Conservation (phyloP, 2,329 filamentous ascomycete genomes). For the Sclerotinia nivalis region DNA sequence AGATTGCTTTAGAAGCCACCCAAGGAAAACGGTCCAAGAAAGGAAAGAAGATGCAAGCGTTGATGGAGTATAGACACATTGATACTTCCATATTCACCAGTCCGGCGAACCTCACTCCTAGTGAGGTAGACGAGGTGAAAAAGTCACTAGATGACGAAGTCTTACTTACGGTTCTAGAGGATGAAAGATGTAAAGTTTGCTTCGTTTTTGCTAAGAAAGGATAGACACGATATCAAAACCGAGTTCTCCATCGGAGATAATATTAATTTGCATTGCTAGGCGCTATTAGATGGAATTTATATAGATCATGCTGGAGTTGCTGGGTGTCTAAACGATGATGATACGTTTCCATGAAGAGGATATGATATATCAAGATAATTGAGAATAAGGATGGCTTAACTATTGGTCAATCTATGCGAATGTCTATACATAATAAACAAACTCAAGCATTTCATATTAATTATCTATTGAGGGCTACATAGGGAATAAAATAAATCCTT, state of each 20-base stretch:
- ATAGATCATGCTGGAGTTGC: conserved; percentile 14
- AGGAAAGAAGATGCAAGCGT: conserved; percentile 47
- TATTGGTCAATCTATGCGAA: background rate
- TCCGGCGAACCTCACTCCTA: conserved; percentile 39
- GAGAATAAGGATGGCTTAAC: background rate
- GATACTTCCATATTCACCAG: conserved; percentile 45
- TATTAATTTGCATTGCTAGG: conserved; percentile 13
- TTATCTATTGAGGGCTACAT: background rate
- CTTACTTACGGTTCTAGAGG: conserved; percentile 50
- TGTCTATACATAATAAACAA: background rate
- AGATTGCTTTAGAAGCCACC: conserved; percentile 42
- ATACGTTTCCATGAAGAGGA: background rate
- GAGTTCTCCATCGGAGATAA: conserved; percentile 3
- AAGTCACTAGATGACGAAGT: conserved; percentile 51
- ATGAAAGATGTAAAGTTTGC: conserved; percentile 45
- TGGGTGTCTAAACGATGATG: conserved; percentile 6
- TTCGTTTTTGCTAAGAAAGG: conserved; percentile 51
- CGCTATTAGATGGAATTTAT: background rate
- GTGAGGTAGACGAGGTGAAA: conserved; percentile 41
- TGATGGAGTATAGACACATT: conserved; percentile 58
- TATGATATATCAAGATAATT: background rate
- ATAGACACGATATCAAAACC: conserved; percentile 7
- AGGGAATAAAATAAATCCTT: background rate
- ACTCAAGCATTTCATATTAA: background rate
- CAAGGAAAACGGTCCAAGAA: conserved; percentile 39